phyloP scores from a whole-genome alignment of 495 filamentous ascomycete genomes.

The Penicillium crystallinum region DNA sequence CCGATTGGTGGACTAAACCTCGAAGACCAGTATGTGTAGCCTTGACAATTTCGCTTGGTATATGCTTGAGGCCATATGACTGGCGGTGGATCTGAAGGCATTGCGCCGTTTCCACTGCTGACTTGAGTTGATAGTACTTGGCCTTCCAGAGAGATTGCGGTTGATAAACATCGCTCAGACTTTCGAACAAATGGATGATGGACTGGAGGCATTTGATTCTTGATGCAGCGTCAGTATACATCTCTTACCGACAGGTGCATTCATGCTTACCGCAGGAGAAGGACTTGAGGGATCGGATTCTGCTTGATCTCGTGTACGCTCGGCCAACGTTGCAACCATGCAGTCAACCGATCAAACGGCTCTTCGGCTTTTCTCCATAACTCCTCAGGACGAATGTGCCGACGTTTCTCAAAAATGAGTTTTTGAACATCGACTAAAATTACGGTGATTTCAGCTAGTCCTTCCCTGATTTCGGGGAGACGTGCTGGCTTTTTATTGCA shows the following conservation, averaged over 20 bases:
- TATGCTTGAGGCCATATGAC: slow-evolving; percentile 30
- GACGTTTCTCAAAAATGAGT: slow-evolving; percentile 23
- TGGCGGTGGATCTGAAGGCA: slow-evolving; percentile 28
- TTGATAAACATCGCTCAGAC: slow-evolving; percentile 17
- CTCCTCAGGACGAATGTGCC: slow-evolving; percentile 11
- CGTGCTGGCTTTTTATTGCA: slow-evolving; percentile 26
- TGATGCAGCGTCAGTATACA: slow-evolving; percentile 5
- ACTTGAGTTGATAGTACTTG: slow-evolving; percentile 15
- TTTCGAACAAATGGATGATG: slow-evolving; percentile 22
- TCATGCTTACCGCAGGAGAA: slow-evolving; percentile 35
- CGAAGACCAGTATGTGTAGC: slow-evolving; percentile 26
- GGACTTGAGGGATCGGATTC: slow-evolving; percentile 29
- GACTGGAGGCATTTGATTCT: slow-evolving; percentile 31
- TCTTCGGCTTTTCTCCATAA: slow-evolving; percentile 18
- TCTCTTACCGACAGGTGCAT: background rate
- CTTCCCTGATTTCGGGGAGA: slow-evolving; percentile 26
- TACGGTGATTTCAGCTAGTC: slow-evolving; percentile 21
- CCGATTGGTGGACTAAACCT: slow-evolving; percentile 20
- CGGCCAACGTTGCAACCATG: slow-evolving; percentile 25
- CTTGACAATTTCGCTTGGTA: slow-evolving; percentile 30
- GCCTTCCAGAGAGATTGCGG: slow-evolving; percentile 14
- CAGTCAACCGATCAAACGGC: slow-evolving; percentile 22
- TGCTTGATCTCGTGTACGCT: slow-evolving; percentile 16
- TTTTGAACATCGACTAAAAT: slow-evolving; percentile 24
- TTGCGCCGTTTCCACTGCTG: slow-evolving; percentile 28